Base-by-base conservation (phyloP, 306 rosid species). In the Prunus fruticosa region DNA sequence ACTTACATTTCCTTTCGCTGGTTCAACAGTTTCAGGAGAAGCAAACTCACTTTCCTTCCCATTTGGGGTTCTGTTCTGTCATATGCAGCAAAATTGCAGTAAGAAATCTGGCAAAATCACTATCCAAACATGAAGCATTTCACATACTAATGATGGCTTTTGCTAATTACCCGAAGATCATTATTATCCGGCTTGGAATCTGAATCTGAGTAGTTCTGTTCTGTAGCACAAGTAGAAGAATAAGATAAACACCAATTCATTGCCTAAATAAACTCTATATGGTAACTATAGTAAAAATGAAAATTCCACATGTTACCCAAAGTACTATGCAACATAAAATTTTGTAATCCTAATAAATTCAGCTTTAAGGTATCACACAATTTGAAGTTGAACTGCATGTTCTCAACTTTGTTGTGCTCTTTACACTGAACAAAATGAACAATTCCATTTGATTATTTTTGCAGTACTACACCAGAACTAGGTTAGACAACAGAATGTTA, bases 91-190 rank as follows among this genome's bases (percentile, higher is more conserved):
- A 83, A 81, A 72, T 54, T 49, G 27, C 75, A 56, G 64, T 87
- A 68, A 86, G 87, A 71, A 82, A 75, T 49, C 72, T 73, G 50
- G 28, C 64, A 69, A 28, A 71, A 69, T 69, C 66, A 78, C 78
- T 78, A 56, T 63, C 64, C 83, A 76, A 73, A 77, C n/a, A 83
- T 67, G 14, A 75, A 73, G 18, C 66, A 61, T 41, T 51, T 51
- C 64, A 72, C 64, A 60, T 15, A 64, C 0, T 8, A 61, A 75
- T 23, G 53, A 53, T 66, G 64, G 66, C 64, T 28, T 22, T 67
- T 63, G 76, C 74, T 80, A 76, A 86, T 80, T 87, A 91, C 99
- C 97, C 83, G 89, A 70, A 82, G 86, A 58, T 82, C 86, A 78
- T 76, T 68, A 76, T 75, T 78, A 80, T 83, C 88, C 66, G 81